These are phyloP conservation scores for Candida andamanensis DNA, from an alignment of 805 yeast genomes.

Conservation along the genomic window DNA sequence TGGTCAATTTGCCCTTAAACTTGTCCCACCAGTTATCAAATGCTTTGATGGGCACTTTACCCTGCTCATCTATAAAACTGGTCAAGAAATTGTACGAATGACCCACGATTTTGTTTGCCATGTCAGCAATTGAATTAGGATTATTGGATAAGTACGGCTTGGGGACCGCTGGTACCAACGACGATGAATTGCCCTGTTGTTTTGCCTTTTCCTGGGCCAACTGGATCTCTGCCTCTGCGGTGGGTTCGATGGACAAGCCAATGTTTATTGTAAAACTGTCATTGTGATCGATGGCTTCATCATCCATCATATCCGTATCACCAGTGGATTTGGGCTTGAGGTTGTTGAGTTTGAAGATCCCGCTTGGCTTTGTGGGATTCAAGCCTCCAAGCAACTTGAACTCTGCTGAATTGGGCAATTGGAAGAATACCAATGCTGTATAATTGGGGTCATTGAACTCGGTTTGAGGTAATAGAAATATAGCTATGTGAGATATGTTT, in stretches of 20 bases:
- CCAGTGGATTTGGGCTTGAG: slow-evolving; percentile 34
- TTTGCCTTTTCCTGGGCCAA: slow-evolving; percentile 39
- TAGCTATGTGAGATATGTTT: slow-evolving; percentile 69
- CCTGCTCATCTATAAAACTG: slow-evolving; percentile 75
- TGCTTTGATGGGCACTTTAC: slow-evolving; percentile 80
- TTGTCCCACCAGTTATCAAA: slow-evolving; percentile 96
- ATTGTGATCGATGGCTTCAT: slow-evolving; percentile 22
- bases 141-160: slow-evolving; percentile 6
- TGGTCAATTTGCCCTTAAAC: slow-evolving; percentile 66
- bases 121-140: slow-evolving; percentile 37
- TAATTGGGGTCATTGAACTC: slow-evolving; percentile 56
- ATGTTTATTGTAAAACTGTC: slow-evolving; percentile 38
- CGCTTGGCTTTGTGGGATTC: slow-evolving; percentile 71
- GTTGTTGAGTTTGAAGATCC: slow-evolving; percentile 76
- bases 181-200: slow-evolving; percentile 7
- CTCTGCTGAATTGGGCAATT: slow-evolving; percentile 58
- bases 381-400: slow-evolving; percentile 66
- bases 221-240: slow-evolving; percentile 56
- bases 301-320: slow-evolving; percentile 19
- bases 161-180: slow-evolving; percentile 16
- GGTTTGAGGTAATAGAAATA: slow-evolving; percentile 81
- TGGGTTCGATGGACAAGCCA: slow-evolving; percentile 90
- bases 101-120: slow-evolving; percentile 84
- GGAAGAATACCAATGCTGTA: slow-evolving; percentile 86
- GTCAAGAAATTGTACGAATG: slow-evolving; percentile 89